Base-by-base conservation (phyloP, 1,139 yeast genomes). In the Suhomyces wounanorum region DNA sequence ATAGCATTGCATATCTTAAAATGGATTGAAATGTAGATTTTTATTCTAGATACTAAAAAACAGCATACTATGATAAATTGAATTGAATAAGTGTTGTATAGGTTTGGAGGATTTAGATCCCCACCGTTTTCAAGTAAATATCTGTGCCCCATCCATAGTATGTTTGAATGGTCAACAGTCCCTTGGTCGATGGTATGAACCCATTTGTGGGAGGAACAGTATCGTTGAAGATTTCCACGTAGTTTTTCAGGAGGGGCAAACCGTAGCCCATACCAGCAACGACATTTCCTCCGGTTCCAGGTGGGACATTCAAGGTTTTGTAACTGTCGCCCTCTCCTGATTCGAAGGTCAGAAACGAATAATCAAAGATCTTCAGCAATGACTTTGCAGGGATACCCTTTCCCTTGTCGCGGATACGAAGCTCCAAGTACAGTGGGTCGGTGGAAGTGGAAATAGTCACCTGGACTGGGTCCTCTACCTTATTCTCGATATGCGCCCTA, bases 231-330 rank as follows among this genome's bases (percentile, higher is more conserved):
- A 73, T 70, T 57, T 77, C 80, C n/a, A 75, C 68, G 58, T 77
- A 77, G 54, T 72, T 73, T 61, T 82, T 81, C 70, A 94, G 89
- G 54, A 92, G 72, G 1, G 98, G 98, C 48, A 92, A 69, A 0
- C 99, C 99, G 64, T 90, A 92, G 0, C 99, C 99, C 89, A 94
- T 87, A 0, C 99, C 99, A 0, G 97, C 97, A 33, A 91, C 89
- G 7, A 83, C 79, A 60, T 86, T 83, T 0, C 87, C 85, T 1
- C 86, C 88, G 36, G 63, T 67, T 0, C 91, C 95, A 0, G 95
- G 95, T 17, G 89, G 84, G 17, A 82, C 81, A 60, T 87, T 87
- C 50, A 84, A 68, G 0, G 88, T 78, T 63, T 80, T 81, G 63
- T 75, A 77, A 40, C 79, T 72, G 23, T 81, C 84, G 3, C 87